phyloP scores from a whole-genome alignment of 2,329 filamentous ascomycete genomes.

The Aspergillus ustus region DNA sequence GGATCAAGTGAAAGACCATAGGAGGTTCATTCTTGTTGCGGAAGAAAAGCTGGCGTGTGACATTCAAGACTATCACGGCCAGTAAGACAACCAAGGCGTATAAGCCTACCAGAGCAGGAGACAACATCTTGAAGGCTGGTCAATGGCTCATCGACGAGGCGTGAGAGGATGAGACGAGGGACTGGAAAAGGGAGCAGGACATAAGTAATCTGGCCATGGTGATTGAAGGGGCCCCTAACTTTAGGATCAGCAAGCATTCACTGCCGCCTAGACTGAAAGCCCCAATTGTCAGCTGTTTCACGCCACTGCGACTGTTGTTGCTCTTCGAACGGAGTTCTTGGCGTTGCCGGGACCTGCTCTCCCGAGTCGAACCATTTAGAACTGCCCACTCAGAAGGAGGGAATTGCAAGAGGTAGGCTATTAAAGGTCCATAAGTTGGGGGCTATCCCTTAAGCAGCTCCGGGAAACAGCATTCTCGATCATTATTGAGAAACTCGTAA shows the following conservation, averaged over 20 bases:
- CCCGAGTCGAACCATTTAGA: slow-evolving; percentile 15
- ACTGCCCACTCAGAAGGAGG: not conserved
- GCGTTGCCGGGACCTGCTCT: slow-evolving; percentile 13
- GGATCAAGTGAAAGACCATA: slow-evolving; percentile 80
- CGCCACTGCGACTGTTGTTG: not conserved
- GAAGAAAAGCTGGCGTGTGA: slow-evolving; percentile 25
- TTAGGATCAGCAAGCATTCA: not conserved
- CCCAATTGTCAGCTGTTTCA: not conserved
- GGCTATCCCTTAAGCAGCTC: not conserved
- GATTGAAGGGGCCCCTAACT: slow-evolving; percentile 10
- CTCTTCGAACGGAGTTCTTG: slow-evolving; percentile 10
- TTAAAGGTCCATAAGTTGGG: not conserved
- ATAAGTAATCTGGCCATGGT: slow-evolving; percentile 14
- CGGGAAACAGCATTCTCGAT: not conserved
- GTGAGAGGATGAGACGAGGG: not conserved
- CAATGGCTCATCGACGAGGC: not conserved
- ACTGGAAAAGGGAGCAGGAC: not conserved
- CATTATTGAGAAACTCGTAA: not conserved
- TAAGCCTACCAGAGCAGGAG: slow-evolving; percentile 14
- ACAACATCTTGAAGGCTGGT: slow-evolving; percentile 22
- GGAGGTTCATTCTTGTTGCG: slow-evolving; percentile 70
- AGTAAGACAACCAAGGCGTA: slow-evolving; percentile 20
- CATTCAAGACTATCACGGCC: slow-evolving; percentile 20
- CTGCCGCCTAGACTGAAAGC: not conserved
- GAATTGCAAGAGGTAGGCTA: not conserved